These are phyloP conservation scores for Calonectria leucothoes DNA, from an alignment of 2,329 filamentous ascomycete species.

Conservation along the genomic window DNA sequence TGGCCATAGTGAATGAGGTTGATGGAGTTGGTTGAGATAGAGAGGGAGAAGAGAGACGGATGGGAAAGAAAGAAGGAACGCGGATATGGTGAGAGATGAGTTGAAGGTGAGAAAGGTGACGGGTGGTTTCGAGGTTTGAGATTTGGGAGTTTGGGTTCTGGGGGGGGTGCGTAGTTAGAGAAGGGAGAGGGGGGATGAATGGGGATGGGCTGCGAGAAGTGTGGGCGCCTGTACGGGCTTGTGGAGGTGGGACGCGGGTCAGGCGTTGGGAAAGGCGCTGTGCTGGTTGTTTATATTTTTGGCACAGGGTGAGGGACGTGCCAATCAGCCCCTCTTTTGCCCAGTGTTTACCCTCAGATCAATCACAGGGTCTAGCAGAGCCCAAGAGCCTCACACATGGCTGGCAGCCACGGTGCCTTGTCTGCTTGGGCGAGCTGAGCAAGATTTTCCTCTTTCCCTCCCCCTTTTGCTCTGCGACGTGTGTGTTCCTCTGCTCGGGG, in stretches of 20 bases:
- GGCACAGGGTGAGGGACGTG: slow-evolving; percentile 3
- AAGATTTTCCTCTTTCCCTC: no score
- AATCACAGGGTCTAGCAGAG: neutral
- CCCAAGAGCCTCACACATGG: neutral
- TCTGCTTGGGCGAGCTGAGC: neutral
- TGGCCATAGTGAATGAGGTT: slow-evolving; percentile 46
- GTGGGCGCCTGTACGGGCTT: slow-evolving; percentile 24
- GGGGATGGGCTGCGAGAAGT: slow-evolving; percentile 28
- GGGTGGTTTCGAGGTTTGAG: slow-evolving; percentile 42
- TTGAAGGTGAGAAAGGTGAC: slow-evolving; percentile 33
- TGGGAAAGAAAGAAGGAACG: slow-evolving; percentile 32
- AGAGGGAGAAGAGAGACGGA: slow-evolving; percentile 30
- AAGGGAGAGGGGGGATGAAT: slow-evolving; percentile 34
- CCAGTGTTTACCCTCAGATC: slow-evolving; percentile 1
- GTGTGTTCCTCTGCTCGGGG: neutral
- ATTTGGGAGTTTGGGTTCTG: slow-evolving; percentile 41
- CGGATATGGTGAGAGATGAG: slow-evolving; percentile 31
- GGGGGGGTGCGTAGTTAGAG: slow-evolving; percentile 40
- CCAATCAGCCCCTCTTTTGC: slow-evolving; percentile 18
- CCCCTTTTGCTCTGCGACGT: neutral
- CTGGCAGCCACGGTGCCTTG: neutral
- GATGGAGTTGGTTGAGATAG: slow-evolving; percentile 31
- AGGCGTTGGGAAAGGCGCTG: slow-evolving; percentile 35
- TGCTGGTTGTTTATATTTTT: slow-evolving; percentile 19
- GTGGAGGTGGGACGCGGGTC: slow-evolving; percentile 43